These are phyloP conservation scores for Cotoneaster glaucophyllus DNA, from an alignment of 306 rosid species.

Conservation along the genomic window DNA sequence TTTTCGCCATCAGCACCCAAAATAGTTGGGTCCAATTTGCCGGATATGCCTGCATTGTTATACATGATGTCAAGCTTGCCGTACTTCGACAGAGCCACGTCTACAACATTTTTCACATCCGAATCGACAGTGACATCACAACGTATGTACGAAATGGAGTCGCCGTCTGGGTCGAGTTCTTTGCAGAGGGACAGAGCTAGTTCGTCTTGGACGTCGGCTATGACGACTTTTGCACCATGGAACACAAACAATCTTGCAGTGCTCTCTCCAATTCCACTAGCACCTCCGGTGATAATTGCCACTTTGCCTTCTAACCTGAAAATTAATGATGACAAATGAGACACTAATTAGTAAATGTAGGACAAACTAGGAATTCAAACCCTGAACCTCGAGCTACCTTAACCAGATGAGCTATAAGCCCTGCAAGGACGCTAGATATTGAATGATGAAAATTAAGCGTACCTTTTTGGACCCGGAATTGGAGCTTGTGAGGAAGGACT, in stretches of 20 bases:
- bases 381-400: not conserved
- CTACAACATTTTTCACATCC: slow-evolving; percentile 43
- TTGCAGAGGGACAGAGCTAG: slow-evolving; percentile 43
- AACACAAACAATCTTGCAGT: slow-evolving; percentile 43
- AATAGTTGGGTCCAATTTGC: slow-evolving; percentile 6
- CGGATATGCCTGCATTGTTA: slow-evolving; percentile 58
- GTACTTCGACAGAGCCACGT: slow-evolving; percentile 31
- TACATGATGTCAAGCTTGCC: slow-evolving; percentile 67
- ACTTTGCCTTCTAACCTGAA: slow-evolving; percentile 64
- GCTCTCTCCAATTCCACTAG: slow-evolving; percentile 67
- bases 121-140: slow-evolving; percentile 55
- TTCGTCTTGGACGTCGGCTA: slow-evolving; percentile 68
- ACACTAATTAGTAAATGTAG: too few species aligned
- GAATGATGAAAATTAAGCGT: not conserved
- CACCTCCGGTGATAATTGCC: slow-evolving; percentile 71
- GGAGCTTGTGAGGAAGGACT: slow-evolving; percentile 17
- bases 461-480: slow-evolving; percentile 19
- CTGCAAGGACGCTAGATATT: not conserved
- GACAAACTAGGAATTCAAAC: not conserved
- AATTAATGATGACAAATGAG: not conserved
- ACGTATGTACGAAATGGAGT: slow-evolving; percentile 26
- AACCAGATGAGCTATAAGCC: not conserved
- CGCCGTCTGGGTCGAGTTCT: slow-evolving; percentile 7
- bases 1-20: slow-evolving; percentile 2
- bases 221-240: slow-evolving; percentile 60